Conservation (phyloP, 78 protist species). For the Dictyostelium firmibasis region DNA sequence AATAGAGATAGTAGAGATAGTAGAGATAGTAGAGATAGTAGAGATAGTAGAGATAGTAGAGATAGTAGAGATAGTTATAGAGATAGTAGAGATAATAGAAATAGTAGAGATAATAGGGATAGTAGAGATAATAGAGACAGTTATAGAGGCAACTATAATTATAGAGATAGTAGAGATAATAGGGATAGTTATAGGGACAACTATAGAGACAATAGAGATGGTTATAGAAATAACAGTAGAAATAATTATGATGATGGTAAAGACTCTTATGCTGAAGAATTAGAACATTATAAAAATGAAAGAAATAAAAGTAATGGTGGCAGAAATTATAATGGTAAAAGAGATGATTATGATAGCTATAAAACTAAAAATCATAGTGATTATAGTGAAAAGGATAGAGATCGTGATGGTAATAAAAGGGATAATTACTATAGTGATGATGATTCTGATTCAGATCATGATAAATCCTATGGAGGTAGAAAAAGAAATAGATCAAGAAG, state of each 20-base stretch:
- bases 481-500: conserved; percentile 31
- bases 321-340: neutral
- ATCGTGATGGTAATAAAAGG: neutral
- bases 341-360: neutral
- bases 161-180: neutral
- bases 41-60: too few relatives aligned
- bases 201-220: neutral
- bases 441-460: neutral
- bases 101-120: neutral
- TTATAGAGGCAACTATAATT: neutral
- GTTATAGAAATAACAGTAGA: conserved; percentile 6
- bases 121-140: neutral
- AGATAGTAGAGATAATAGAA: neutral
- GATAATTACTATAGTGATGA: neutral
- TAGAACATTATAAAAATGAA: neutral
- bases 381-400: neutral
- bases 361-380: neutral
- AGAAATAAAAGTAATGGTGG: neutral
- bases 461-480: neutral
- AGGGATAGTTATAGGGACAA: neutral
- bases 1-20: too few relatives aligned
- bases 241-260: neutral
- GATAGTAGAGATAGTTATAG: conserved; percentile 23
- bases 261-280: neutral
- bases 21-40: neutral